Base-by-base conservation (phyloP, 768 basidiomycete species). In the Epithele typhae region DNA sequence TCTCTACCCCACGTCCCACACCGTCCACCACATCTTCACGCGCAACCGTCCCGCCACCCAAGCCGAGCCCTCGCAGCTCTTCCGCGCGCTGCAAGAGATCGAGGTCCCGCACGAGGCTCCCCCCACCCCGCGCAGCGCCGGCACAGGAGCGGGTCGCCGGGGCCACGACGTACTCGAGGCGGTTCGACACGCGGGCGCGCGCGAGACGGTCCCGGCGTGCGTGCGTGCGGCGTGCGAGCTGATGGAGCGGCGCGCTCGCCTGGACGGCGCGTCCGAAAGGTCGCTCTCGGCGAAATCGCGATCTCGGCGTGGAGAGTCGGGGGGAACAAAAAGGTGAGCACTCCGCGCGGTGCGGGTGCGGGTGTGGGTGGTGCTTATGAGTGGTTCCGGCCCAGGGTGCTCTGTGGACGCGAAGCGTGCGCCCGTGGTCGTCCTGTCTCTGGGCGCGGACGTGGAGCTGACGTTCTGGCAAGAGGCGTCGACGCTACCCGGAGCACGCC, bases 361-460 rank as follows among this genome's bases (percentile, higher is more conserved):
- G 19, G 34, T 5, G 25, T 21, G 6, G 3, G 11, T 24, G 6
- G 18, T 21, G 22, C n/a, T n/a, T n/a, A n/a, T n/a, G n/a, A n/a
- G n/a, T n/a, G n/a, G n/a, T n/a, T n/a, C n/a, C n/a, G n/a, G n/a
- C n/a, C n/a, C n/a, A n/a, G n/a, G n/a, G n/a, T n/a, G n/a, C n/a
- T n/a, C n/a, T n/a, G n/a, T n/a, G n/a, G n/a, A n/a, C 15, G 49
- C 49, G 25, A 41, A 46, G 24, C 12, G 17, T 2, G 11, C 27
- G 12, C 43, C 40, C 10, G 30, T 51, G 1, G 47, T 42, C 1
- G 9, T 55, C 6, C 21, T 51, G 9, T 55, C 49, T 18, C 40
- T 55, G 2, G 54, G 54, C 21, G 54, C 54, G 5, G 54, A 55
- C 18, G 47, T 55, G n/a, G 54, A 55, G 27, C 30, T 55, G 8